Base-by-base conservation (phyloP, 2,329 filamentous ascomycete species). In the Alternaria triticina region DNA sequence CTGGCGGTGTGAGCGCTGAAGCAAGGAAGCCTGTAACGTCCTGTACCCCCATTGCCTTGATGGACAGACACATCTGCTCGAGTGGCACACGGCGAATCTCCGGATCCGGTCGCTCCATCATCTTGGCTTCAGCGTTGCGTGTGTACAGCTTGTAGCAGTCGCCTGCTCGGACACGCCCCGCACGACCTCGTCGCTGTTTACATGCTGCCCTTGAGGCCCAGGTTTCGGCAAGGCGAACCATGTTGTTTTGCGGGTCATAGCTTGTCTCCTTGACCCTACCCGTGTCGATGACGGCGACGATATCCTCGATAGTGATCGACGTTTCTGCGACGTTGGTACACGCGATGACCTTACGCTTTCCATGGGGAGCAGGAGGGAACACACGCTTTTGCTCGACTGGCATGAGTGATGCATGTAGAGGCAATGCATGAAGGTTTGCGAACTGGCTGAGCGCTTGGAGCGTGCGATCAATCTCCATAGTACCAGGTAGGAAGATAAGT, bases 311-410 rank as follows among this genome's bases (percentile, higher is more conserved):
- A 0, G 96, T 99, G 77, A 99, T 98, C 3, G 96, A 98, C 0
- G 96, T 99, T 79, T 99, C 96, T 2, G 96, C 96, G 3, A 99
- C 95, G 74, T 99, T 99, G 47, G 96, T 99, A 1, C 96, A 93
- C 7, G 95, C 92, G 33, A 99, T 92, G 12, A 99, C 88, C 81
- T 99, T 99, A 36, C 96, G 87, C 80, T 93, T 94, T 0, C 94
- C 94, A 3, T 83, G 79, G 0, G 95, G 94, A 5, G 96, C 83
- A 13, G 86, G 85, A 27, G 88, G 86, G 77, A 99, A 99, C 1
- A 99, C 96, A 23, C 89, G 87, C 64, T 92, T 91, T 79, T 99
- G 96, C 72, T 98, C 95, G 3, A 86, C 86, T 10, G 95, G 95
- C 73, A 96, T 90, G 1, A 99, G 86, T 0, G 94, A 97, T 12